Evolutionary conservation across 2,329 filamentous ascomycete species (phyloP), one percentile per base, ranked within the genome.

Genomic region (Scopulariopsis brevicaulis): DNA sequence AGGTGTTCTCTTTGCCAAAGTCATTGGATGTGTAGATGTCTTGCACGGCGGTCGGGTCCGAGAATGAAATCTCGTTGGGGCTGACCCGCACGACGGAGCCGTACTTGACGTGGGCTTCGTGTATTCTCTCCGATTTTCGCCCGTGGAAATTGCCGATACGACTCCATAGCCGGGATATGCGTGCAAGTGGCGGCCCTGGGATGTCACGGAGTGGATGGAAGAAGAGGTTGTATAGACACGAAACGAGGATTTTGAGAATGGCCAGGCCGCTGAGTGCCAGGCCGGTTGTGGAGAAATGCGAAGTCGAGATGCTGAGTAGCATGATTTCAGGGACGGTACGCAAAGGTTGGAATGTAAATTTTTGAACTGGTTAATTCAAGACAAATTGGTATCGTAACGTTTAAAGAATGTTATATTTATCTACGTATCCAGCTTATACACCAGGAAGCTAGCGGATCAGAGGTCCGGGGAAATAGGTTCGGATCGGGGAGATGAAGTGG

Each of bases 131-230:
- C 32, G 58, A 55, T 51, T 59, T 59, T 40, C 58, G 58, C 4
- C 58, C 58, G 22, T 57, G n/a, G 40, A 57, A 57, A 43, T 59
- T 59, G 14, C 55, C 54, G 24, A 56, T 56, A 4, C 54, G 54
- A 48, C 54, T 56, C 54, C 54, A 56, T 12, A 56, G 22, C n/a
- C 54, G n/a, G 8, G 54, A 56, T 24, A 56, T n/a, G 15, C 35
- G 32, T n/a, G 54, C 54, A 24, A 56, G 35, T 22, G 34, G 32
- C 8, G 59, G 58, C 3, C 59, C 58, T 20, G 59, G 59, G 25
- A 56, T 35, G 22, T 51, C 40, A 32, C 59, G 37, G 18, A 61
- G 59, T 25, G 59, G 58, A 32, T 59, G 58, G 32, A 61, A 55
- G 28, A 54, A 61, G 32, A 61, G n/a, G 40, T 59, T 57, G 50